Base-by-base conservation (phyloP, 495 filamentous ascomycete species). In the Aspergillus affinis region DNA sequence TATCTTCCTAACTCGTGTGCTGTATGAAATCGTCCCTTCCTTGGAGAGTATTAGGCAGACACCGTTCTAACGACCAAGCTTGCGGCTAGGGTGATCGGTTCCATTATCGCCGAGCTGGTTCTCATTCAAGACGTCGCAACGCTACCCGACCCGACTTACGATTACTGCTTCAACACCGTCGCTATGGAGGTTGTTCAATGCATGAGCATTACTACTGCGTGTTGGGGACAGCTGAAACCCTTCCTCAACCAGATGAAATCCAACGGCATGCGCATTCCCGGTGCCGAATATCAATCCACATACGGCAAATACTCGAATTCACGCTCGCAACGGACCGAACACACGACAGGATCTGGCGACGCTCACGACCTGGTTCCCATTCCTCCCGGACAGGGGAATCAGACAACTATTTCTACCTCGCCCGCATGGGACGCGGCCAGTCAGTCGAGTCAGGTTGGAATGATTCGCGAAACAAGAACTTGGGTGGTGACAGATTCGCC, bases 211-310 rank as follows among this genome's bases (percentile, higher is more conserved):
- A 59, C 66, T 4, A 69, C 61, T 19, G 61, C 66, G 20, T 71
- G 65, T 60, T 72, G 69, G 69, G 67, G 62, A 8, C 69, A 72
- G 51, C 55, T 72, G 44, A 68, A 66, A 36, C 69, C 69, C 2
- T 72, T 72, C 47, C 57, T 72, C 10, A 64, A 66, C 8, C 66
- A 64, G 67, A 57, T 71, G 50, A 64, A 65, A 55, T 69, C 69
- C 0, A 71, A 65, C 30, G 69, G 69, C 1, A 59, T 69, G 46
- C 59, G 61, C 10, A 65, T 72, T 20, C 57, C 66, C 10, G 65
- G 65, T 3, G 61, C 65, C 6, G 62, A 66, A 20, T 64, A 69
- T 44, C 52, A 54, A 8, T 49, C 46, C 8, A 36, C 61, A 1
- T 26, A 6, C 21, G 46, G n/a, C 18, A 63, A 63, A 21, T n/a